A percentile compares a stretch with the other conserved stretches of the same genome.
phyloP scores from a whole-genome alignment of 306 rosid genomes.

The Glycyrrhiza uralensis region DNA sequence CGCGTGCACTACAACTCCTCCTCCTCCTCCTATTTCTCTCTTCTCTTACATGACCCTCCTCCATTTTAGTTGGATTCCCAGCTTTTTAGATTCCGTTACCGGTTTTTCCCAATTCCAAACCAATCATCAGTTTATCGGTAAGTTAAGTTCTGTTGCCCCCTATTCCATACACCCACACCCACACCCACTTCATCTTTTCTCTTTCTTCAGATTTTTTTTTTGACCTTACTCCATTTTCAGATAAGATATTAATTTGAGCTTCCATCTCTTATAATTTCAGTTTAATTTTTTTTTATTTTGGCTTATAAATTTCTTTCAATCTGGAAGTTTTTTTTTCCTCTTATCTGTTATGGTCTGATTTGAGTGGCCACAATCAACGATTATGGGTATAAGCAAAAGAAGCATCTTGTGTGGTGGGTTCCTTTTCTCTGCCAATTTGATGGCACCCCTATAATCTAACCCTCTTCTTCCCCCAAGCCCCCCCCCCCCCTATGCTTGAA shows the following conservation, averaged over 20 bases:
- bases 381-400: background rate
- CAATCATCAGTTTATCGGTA: constrained; percentile 19
- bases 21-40: background rate
- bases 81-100: constrained; percentile 16
- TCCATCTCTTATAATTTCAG: background rate
- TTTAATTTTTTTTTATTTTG: background rate
- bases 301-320: background rate
- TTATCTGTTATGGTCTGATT: background rate
- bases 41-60: constrained; percentile 11
- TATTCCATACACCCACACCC: background rate
- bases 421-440: background rate
- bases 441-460: background rate
- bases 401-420: constrained; percentile 22
- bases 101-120: constrained; percentile 2
- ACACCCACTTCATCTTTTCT: background rate
- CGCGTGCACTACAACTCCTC: constrained; percentile 5
- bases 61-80: constrained; percentile 20
- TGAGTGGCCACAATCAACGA: background rate
- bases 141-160: constrained; percentile 1
- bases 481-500: background rate
- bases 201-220: background rate
- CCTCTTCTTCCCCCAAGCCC: background rate
- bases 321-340: background rate
- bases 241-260: background rate
- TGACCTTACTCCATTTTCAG: background rate